Percentiles rank a stretch among this genome's conserved stretches.
Evolutionary conservation across 208 protist genomes (phyloP).

Genomic region (Acanthamoeba rhysodes): DNA sequence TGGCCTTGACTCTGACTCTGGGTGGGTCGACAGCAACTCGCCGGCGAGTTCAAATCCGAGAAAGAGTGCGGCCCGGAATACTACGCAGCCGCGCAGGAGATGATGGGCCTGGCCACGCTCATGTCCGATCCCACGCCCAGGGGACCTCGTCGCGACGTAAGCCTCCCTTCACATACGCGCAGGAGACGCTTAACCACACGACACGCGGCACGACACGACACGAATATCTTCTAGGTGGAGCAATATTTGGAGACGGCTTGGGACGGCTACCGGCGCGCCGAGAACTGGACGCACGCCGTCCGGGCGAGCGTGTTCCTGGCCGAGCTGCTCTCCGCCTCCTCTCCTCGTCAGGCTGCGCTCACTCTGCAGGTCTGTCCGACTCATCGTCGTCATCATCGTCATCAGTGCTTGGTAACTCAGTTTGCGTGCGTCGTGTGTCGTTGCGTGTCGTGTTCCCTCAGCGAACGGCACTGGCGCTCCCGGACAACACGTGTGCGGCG

Average conservation of each 20-base stretch:
- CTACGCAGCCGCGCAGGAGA: slow-evolving; percentile 17
- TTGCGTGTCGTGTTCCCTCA: not conserved
- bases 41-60: slow-evolving; percentile 45
- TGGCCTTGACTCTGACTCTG: no score
- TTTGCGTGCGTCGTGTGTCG: not conserved
- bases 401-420: not conserved
- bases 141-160: slow-evolving; percentile 11
- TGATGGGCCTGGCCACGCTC: slow-evolving; percentile 23
- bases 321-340: slow-evolving; percentile 2
- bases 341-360: not conserved
- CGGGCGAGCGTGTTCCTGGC: slow-evolving; percentile 3
- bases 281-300: slow-evolving; percentile 25
- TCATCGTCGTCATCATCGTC: not conserved
- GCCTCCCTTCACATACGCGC: not conserved
- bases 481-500: not conserved
- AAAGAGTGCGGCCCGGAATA: slow-evolving; percentile 25
- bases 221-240: not conserved
- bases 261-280: slow-evolving; percentile 24
- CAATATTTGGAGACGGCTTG: slow-evolving; percentile 24
- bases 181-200: no score
- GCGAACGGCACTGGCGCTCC: not conserved
- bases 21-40: not conserved
- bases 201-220: no score
- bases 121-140: slow-evolving; percentile 12
- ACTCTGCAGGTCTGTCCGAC: not conserved